Conservation (phyloP, 2,329 filamentous ascomycete species). For the Penicillium sclerotiorum region DNA sequence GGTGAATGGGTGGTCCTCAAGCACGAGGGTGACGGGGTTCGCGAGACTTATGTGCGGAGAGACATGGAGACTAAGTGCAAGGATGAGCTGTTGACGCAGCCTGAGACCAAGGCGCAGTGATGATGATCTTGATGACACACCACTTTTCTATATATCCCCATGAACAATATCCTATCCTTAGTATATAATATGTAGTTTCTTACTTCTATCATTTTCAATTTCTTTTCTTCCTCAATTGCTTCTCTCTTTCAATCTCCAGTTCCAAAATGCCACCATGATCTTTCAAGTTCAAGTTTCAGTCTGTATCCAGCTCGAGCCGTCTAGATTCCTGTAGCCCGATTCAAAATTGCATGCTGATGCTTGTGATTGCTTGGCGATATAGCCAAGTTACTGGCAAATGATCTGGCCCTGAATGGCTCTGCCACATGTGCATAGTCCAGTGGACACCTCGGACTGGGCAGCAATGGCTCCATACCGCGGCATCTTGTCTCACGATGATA, state of each 20-base stretch:
- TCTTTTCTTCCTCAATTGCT: too few species aligned
- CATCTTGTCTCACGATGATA: not conserved
- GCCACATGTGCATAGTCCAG: too few species aligned
- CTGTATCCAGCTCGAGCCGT: slow-evolving; percentile 6
- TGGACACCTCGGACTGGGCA: too few species aligned
- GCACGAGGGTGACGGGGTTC: slow-evolving; percentile 68
- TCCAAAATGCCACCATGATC: too few species aligned
- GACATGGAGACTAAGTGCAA: slow-evolving; percentile 34
- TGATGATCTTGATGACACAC: not conserved
- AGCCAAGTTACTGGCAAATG: not conserved
- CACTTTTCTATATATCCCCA: not conserved
- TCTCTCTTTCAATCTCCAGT: too few species aligned
- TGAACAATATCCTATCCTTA: slow-evolving; percentile 7
- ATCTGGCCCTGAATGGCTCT: too few species aligned
- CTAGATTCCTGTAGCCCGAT: slow-evolving; percentile 13
- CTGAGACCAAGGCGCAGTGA: not conserved
- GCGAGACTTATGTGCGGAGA: slow-evolving; percentile 65
- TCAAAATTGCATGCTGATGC: slow-evolving; percentile 3
- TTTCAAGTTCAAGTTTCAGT: not conserved
- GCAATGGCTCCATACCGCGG: not conserved
- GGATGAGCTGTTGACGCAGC: slow-evolving; percentile 21
- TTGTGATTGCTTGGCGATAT: not conserved
- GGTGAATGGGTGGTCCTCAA: slow-evolving; percentile 71
- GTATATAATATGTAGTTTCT: slow-evolving; percentile 6
- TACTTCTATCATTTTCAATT: too few species aligned